Conservation (phyloP, 2,329 filamentous ascomycete genomes). For the Ophiostoma fasciatum region DNA sequence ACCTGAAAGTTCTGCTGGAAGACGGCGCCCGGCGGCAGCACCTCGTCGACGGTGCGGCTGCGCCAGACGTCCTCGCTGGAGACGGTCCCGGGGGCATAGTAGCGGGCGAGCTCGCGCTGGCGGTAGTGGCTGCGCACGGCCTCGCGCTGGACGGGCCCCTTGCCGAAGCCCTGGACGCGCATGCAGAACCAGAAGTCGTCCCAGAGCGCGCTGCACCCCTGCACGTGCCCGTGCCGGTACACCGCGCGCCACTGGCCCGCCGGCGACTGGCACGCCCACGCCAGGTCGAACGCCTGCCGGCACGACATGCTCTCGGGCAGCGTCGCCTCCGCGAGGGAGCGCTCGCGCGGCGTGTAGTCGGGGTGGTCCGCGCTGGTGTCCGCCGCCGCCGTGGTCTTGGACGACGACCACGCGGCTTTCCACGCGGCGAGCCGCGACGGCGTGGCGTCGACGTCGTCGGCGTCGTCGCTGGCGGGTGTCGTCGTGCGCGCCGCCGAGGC, state of each 20-base stretch:
- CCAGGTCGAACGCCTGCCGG: slow-evolving; percentile 76
- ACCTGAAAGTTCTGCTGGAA: slow-evolving; percentile 22
- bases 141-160: slow-evolving; percentile 39
- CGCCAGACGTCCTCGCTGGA: slow-evolving; percentile 91
- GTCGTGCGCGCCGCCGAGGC: not conserved
- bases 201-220: slow-evolving; percentile 73
- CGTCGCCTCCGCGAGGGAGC: slow-evolving; percentile 45
- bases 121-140: slow-evolving; percentile 54
- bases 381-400: slow-evolving; percentile 15
- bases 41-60: slow-evolving; percentile 40
- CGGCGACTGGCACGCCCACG: slow-evolving; percentile 85
- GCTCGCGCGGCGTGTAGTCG: slow-evolving; percentile 7
- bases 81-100: slow-evolving; percentile 46
- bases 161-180: slow-evolving; percentile 53
- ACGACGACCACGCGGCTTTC: slow-evolving; percentile 15
- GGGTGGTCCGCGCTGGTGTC: slow-evolving; percentile 8
- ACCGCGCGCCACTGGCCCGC: slow-evolving; percentile 85
- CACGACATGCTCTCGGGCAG: slow-evolving; percentile 79
- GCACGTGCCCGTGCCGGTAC: slow-evolving; percentile 70
- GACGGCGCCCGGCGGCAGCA: slow-evolving; percentile 32
- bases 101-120: slow-evolving; percentile 48
- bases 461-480: slow-evolving; percentile 6
- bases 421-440: slow-evolving; percentile 1
- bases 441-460: too few species aligned
- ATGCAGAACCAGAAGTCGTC: slow-evolving; percentile 97